Evolutionary conservation across 1,284 basidiomycete genomes (phyloP).

Genomic region (Ustilago shanxiensis): DNA sequence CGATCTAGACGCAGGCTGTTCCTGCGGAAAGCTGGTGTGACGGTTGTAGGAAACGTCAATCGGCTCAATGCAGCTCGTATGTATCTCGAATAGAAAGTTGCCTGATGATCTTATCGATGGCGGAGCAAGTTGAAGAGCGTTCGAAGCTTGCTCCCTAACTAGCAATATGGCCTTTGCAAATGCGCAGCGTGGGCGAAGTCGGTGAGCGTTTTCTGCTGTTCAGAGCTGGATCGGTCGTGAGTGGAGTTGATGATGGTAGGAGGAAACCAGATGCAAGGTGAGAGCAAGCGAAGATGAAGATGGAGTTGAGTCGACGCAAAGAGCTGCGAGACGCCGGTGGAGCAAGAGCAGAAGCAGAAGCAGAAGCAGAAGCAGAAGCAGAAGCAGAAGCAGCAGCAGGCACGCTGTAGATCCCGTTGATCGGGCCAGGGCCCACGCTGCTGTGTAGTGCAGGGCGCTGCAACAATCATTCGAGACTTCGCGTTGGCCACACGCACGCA

Average conservation of each 20-base stretch:
- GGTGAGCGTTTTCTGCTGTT: neutral
- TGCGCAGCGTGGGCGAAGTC: neutral
- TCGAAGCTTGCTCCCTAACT: too few relatives aligned
- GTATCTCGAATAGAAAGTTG: neutral
- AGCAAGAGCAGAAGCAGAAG: neutral
- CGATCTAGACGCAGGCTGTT: neutral
- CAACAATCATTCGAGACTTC: conserved; percentile 1
- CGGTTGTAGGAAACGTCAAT: neutral
- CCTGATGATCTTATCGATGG: neutral
- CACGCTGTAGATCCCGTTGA: conserved; percentile 14
- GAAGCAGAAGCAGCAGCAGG: neutral
- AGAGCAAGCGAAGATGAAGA: neutral
- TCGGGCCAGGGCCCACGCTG: neutral
- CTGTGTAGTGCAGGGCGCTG: neutral
- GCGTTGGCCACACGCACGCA: neutral
- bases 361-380: neutral
- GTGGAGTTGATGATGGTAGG: neutral
- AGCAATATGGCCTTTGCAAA: neutral
- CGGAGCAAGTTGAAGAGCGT: neutral
- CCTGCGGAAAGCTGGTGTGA: neutral
- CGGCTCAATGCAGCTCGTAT: neutral
- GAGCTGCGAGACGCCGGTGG: conserved; percentile 3
- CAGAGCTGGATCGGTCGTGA: neutral
- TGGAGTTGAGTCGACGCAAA: neutral
- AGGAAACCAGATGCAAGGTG: too few relatives aligned